These are phyloP conservation scores for Cryphonectria radicalis DNA, from an alignment of 2,329 filamentous ascomycete species.

Conservation along the genomic window DNA sequence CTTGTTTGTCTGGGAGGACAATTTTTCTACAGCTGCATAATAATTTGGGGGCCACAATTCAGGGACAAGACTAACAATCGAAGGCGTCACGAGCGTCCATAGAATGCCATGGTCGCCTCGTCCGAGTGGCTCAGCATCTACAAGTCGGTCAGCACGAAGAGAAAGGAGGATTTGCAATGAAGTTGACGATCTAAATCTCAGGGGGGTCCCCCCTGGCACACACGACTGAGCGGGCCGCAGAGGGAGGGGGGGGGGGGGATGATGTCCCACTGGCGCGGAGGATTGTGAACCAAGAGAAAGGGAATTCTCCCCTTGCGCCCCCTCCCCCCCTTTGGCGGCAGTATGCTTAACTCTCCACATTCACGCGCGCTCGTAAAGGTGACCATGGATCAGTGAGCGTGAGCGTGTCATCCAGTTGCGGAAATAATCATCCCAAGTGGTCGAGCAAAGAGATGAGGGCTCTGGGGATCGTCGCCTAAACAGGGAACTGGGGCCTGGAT, in stretches of 20 bases:
- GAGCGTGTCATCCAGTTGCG: background rate
- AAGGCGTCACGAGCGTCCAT: background rate
- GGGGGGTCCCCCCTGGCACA: slow-evolving; percentile 5
- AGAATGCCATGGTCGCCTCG: background rate
- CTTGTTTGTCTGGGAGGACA: background rate
- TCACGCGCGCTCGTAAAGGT: slow-evolving; percentile 1
- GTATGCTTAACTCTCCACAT: slow-evolving; percentile 25
- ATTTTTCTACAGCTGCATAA: too few relatives aligned
- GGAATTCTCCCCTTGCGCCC: background rate
- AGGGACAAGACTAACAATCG: background rate
- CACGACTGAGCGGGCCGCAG: slow-evolving; percentile 6
- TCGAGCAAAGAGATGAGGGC: slow-evolving; percentile 6
- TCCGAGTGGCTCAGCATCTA: slow-evolving; percentile 2
- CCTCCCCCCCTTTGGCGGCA: background rate
- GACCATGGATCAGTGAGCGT: background rate
- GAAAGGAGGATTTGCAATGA: slow-evolving; percentile 26
- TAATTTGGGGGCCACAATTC: background rate
- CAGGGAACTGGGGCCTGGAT: background rate
- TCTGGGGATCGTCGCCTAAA: slow-evolving; percentile 2
- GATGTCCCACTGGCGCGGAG: slow-evolving; percentile 6
- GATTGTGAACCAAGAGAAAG: slow-evolving; percentile 4
- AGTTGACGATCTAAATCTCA: slow-evolving; percentile 27
- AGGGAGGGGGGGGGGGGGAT: background rate
- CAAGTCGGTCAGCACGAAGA: background rate
- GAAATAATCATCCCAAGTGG: slow-evolving; percentile 5